Evolutionary conservation across 768 basidiomycete genomes (phyloP).

Genomic region (Sistotremastrum niveocremeum): DNA sequence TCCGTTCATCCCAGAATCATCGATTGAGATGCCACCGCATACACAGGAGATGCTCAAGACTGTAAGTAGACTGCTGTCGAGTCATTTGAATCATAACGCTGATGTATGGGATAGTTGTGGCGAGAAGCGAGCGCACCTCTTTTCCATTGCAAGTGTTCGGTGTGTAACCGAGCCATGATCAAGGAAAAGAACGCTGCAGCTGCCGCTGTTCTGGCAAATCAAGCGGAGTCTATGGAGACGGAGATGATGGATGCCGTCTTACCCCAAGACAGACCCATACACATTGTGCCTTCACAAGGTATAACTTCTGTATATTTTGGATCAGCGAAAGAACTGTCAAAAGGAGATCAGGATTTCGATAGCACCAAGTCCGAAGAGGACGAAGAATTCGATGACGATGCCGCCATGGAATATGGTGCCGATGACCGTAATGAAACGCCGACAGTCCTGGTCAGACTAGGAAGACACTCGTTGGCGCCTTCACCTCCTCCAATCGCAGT

Average conservation of each 20-base stretch:
- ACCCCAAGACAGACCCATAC: constrained; percentile 7
- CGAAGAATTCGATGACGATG: constrained; percentile 23
- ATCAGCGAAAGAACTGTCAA: constrained; percentile 6
- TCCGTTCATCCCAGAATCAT: no score
- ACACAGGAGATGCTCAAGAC: constrained; percentile 43
- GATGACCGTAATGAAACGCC: not conserved
- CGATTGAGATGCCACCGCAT: constrained; percentile 30
- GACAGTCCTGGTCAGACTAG: not conserved
- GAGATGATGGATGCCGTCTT: constrained; percentile 12
- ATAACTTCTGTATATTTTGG: constrained; percentile 8
- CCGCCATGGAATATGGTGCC: constrained; percentile 3
- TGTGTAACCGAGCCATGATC: constrained; percentile 55
- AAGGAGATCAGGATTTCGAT: constrained; percentile 18
- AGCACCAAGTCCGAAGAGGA: constrained; percentile 8
- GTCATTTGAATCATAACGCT: not conserved
- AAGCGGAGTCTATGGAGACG: constrained; percentile 9
- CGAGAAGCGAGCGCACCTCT: constrained; percentile 58
- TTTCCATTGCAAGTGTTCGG: constrained; percentile 59
- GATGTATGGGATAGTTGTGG: constrained; percentile 38
- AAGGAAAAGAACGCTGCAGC: constrained; percentile 33
- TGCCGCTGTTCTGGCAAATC: constrained; percentile 18
- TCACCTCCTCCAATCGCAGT: no score
- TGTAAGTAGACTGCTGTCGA: constrained; percentile 24
- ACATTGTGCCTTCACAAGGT: constrained; percentile 6
- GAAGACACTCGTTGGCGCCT: not conserved